Evolutionary conservation across 1,284 basidiomycete species (phyloP).

Genomic region (Apiotrichum porosum): DNA sequence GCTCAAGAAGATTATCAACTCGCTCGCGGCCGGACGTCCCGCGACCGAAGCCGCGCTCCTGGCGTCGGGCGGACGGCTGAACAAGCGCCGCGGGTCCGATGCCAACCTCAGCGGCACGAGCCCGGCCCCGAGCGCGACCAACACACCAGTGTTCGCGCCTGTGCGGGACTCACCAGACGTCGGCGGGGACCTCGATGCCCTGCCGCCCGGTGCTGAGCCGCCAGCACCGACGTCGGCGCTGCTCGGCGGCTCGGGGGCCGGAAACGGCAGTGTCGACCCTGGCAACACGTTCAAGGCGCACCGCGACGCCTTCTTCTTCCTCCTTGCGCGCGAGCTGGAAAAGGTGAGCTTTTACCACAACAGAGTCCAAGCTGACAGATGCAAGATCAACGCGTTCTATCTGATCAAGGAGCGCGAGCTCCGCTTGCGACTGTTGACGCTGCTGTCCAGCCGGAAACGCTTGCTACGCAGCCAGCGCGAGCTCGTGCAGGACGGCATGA

Average conservation of each 20-base stretch:
- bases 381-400: constrained; percentile 97
- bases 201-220: constrained; percentile 45
- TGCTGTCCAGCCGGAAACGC: constrained; percentile 83
- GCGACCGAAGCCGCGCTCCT: constrained; percentile 83
- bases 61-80: constrained; percentile 73
- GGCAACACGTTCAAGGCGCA: constrained; percentile 73
- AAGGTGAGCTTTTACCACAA: constrained; percentile 59
- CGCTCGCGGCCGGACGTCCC: constrained; percentile 81
- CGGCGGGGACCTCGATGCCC: constrained; percentile 42
- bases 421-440: constrained; percentile 81
- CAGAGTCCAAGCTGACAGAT: too few relatives aligned
- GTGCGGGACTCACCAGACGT: not conserved
- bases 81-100: constrained; percentile 52
- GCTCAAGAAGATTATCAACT: constrained; percentile 77
- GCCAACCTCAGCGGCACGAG: constrained; percentile 1
- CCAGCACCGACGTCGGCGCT: constrained; percentile 32
- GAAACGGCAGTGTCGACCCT: constrained; percentile 23
- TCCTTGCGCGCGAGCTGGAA: constrained; percentile 93
- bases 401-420: constrained; percentile 96
- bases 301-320: constrained; percentile 98
- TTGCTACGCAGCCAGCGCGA: constrained; percentile 38
- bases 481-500: constrained; percentile 15
- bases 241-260: constrained; percentile 3
- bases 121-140: not conserved
- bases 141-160: constrained; percentile 10